Evolutionary conservation across 768 basidiomycete genomes (phyloP), one percentile per base, ranked within the genome.

Genomic region (Royoungia palumana): DNA sequence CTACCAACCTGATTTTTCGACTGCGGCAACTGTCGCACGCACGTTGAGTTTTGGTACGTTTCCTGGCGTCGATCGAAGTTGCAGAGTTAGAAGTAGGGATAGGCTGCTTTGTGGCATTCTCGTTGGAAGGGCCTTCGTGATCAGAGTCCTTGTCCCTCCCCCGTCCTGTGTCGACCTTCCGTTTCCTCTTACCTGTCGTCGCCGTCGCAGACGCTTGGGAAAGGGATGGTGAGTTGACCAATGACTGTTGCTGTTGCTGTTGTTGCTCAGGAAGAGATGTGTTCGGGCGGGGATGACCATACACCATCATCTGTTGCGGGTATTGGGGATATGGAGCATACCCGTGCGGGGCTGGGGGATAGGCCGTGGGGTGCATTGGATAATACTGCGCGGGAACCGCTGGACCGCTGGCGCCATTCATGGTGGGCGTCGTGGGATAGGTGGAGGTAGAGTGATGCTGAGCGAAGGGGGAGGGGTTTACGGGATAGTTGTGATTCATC

Each of bases 21-120:
- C 81, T 84, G 41, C 92, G 82, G 70, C 92, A 94, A 34, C 87
- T 87, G 65, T 95, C 93, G 63, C 93, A 95, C 7, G 93, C 93
- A 44, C 93, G 82, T 65, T 88, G 87, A 12, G 90, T 95, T 73
- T 95, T 95, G 12, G 89, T 90, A 47, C 92, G 84, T 68, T 94
- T 94, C 74, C 89, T 91, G 54, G 76, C 68, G 62, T 91, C 89
- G 50, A 74, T 68, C 43, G 66, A 47, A 48, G 72, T 17, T 46
- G 53, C 50, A 37, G 67, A 54, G 30, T 53, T 32, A 53, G 71
- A 46, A 58, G 69, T 30, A 52, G 64, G 30, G 2, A 69, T 52
- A 6, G 63, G 49, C 11, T 64, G 68, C 42, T 72, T 69, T 50
- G 71, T 70, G 9, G 60, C 54, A 41, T 46, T 63, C 53, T 80